A percentile compares a stretch with the other conserved stretches of the same genome.
Conservation (phyloP, 257 asterid species). For the Haberlea rhodopensis region DNA sequence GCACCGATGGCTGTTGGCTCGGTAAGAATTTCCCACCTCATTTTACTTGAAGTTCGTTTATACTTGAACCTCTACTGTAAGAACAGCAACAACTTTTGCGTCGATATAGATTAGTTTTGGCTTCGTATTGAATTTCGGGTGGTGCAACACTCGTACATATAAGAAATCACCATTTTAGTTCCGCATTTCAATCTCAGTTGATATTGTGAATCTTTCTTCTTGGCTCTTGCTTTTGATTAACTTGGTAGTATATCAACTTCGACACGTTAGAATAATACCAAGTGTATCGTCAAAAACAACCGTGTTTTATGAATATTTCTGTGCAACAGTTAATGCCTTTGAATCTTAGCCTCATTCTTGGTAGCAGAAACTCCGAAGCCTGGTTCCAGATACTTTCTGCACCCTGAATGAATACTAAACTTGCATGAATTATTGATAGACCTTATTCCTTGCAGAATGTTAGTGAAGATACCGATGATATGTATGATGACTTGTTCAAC, state of each 20-base stretch:
- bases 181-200: no score
- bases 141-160: neutral
- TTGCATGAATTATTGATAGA: slow-evolving; percentile 22
- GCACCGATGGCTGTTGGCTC: slow-evolving; percentile 50
- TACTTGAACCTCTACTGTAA: neutral
- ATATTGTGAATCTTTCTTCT: no score
- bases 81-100: neutral
- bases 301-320: neutral
- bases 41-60: neutral
- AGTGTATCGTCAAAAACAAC: neutral
- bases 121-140: neutral
- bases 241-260: no score
- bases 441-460: slow-evolving; percentile 56
- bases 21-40: slow-evolving; percentile 30
- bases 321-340: slow-evolving; percentile 13
- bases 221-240: no score
- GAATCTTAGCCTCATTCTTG: slow-evolving; percentile 2
- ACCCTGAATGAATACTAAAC: neutral
- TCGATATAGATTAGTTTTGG: neutral
- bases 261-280: no score
- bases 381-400: no score
- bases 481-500: slow-evolving; percentile 74
- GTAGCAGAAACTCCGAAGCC: neutral
- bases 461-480: slow-evolving; percentile 76
- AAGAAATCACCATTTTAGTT: neutral